Evolutionary conservation across 1,284 basidiomycete genomes (phyloP).

Genomic region (Sphagnurus paluster): DNA sequence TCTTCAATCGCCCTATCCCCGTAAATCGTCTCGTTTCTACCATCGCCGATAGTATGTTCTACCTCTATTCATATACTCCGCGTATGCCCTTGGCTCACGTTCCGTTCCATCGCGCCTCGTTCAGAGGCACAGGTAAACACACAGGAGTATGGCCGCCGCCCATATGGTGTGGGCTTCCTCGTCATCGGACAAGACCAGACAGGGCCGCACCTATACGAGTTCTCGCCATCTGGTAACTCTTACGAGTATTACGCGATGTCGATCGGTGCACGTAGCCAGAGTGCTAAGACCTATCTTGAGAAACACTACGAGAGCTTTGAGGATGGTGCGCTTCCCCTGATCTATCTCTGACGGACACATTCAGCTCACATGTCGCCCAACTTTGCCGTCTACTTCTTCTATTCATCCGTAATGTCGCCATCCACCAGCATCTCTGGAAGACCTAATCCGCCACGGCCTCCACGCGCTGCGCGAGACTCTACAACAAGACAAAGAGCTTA

Average conservation of each 20-base stretch:
- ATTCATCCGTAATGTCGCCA: constrained; percentile 1
- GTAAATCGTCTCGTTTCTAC: constrained; percentile 91
- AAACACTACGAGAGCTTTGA: constrained; percentile 88
- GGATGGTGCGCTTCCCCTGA: constrained; percentile 58
- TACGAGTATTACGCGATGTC: constrained; percentile 99
- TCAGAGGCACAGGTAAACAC: constrained; percentile 98
- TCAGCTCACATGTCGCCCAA: no score
- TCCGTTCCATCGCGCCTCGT: constrained; percentile 11
- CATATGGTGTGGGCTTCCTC: constrained; percentile 98
- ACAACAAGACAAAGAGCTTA: constrained; percentile 96
- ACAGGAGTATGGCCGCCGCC: constrained; percentile 96
- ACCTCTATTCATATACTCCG: background rate
- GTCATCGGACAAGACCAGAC: constrained; percentile 95
- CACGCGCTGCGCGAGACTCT: constrained; percentile 93
- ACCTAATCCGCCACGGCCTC: constrained; percentile 88
- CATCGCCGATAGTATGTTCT: constrained; percentile 87
- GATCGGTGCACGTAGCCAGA: constrained; percentile 96
- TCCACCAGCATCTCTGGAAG: constrained; percentile 71
- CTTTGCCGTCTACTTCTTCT: background rate
- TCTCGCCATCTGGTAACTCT: constrained; percentile 95
- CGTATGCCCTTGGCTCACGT: constrained; percentile 5
- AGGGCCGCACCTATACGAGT: constrained; percentile 97
- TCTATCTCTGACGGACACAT: constrained; percentile 6
- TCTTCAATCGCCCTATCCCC: constrained; percentile 93
- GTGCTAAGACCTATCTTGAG: constrained; percentile 98